A percentile compares a stretch with the other conserved stretches of the same genome.
phyloP scores from a whole-genome alignment of 2,329 filamentous ascomycete species.

The Penicillium sp. region DNA sequence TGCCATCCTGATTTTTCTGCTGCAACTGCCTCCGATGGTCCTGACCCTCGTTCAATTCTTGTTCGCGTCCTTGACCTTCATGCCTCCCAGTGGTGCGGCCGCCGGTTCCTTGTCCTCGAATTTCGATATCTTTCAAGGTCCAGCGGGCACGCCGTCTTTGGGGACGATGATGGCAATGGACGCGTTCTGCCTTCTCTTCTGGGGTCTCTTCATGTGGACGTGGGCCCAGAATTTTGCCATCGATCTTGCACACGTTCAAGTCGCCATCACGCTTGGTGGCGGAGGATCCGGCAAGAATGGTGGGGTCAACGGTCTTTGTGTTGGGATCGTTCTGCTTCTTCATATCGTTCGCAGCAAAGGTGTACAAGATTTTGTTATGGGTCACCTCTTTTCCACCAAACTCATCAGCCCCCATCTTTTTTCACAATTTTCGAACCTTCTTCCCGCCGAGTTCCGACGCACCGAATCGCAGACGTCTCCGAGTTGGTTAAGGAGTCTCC shows the following conservation, averaged over 20 bases:
- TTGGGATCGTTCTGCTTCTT: slow-evolving; percentile 46
- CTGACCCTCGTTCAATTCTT: slow-evolving; percentile 86
- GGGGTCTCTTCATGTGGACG: slow-evolving; percentile 77
- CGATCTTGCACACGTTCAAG: slow-evolving; percentile 88
- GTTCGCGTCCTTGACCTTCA: slow-evolving; percentile 89
- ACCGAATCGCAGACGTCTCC: slow-evolving; percentile 43
- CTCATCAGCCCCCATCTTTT: slow-evolving; percentile 44
- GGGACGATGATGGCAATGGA: slow-evolving; percentile 83
- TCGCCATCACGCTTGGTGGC: slow-evolving; percentile 84
- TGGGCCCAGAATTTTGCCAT: slow-evolving; percentile 84
- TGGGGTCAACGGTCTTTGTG: slow-evolving; percentile 46
- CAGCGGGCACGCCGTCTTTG: slow-evolving; percentile 79
- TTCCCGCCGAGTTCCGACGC: slow-evolving; percentile 46
- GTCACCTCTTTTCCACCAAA: slow-evolving; percentile 46
- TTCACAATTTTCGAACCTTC: slow-evolving; percentile 43
- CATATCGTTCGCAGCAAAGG: slow-evolving; percentile 48
- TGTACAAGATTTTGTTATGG: slow-evolving; percentile 51
- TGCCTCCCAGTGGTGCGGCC: slow-evolving; percentile 75
- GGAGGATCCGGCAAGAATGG: slow-evolving; percentile 57
- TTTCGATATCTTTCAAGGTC: slow-evolving; percentile 86
- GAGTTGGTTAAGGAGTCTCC: slow-evolving; percentile 48
- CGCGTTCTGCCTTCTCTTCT: slow-evolving; percentile 74
- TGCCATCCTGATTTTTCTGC: slow-evolving; percentile 91
- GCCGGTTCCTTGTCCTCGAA: slow-evolving; percentile 73
- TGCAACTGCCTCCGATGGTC: slow-evolving; percentile 84